A percentile compares a stretch with the other conserved stretches of the same genome.
phyloP scores from a whole-genome alignment of 768 basidiomycete genomes.

The Lactarius akahatsu region DNA sequence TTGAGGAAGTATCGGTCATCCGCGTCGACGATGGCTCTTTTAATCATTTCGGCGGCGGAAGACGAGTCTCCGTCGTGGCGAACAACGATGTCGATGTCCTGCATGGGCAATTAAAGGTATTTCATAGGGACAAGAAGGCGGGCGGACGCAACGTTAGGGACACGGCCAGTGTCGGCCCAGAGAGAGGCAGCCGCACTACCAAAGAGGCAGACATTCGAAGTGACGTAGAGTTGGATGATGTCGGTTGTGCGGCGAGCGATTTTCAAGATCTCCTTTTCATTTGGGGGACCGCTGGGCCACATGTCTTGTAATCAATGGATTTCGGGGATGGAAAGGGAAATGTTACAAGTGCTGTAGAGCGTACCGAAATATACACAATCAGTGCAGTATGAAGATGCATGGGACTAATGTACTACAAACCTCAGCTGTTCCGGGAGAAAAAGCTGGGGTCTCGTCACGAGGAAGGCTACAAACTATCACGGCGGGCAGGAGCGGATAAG shows the following conservation, averaged over 20 bases:
- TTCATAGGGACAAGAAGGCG: background rate
- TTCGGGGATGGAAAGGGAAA: background rate
- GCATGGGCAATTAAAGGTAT: background rate
- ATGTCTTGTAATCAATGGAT: background rate
- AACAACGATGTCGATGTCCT: conserved; percentile 18
- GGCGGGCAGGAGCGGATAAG: too few relatives aligned
- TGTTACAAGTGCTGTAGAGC: background rate
- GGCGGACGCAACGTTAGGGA: conserved; percentile 12
- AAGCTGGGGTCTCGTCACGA: background rate
- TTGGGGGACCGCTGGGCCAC: conserved; percentile 6
- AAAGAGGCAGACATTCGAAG: conserved; percentile 7
- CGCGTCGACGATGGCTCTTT: background rate
- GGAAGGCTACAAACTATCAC: background rate
- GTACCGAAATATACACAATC: background rate
- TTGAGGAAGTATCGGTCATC: conserved; percentile 18
- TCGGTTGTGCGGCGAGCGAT: conserved; percentile 20
- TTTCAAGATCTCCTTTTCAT: conserved; percentile 11
- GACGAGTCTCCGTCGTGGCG: background rate
- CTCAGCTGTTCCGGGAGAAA: background rate
- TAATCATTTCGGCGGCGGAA: background rate
- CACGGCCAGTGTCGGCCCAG: conserved; percentile 12
- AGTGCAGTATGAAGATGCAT: too few relatives aligned
- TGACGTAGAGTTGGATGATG: background rate
- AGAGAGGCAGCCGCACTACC: conserved; percentile 15
- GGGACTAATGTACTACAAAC: background rate